These are phyloP conservation scores for Alternaria postmessia DNA, from an alignment of 2,329 filamentous ascomycete genomes.

Conservation along the genomic window DNA sequence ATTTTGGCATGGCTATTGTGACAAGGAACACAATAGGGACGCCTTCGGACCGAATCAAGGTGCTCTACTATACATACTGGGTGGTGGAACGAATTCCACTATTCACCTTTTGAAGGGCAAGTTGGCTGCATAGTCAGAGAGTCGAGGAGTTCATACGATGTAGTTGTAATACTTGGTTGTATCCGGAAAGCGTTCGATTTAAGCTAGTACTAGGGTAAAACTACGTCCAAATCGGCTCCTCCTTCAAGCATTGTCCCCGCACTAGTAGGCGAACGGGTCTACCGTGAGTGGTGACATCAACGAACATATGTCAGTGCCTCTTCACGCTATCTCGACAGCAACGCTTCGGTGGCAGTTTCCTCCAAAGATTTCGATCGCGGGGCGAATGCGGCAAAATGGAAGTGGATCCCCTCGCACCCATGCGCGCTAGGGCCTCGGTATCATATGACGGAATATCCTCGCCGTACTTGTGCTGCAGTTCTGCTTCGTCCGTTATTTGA, in stretches of 20 bases:
- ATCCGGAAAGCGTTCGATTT: background rate
- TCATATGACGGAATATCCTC: constrained; percentile 38
- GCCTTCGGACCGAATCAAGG: constrained; percentile 3
- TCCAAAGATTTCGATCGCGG: constrained; percentile 7
- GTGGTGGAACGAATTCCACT: constrained; percentile 8
- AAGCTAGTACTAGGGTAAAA: background rate
- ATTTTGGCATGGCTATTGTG: constrained; percentile 8
- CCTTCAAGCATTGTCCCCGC: background rate
- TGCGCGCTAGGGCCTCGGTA: constrained; percentile 36
- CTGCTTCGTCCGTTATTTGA: background rate
- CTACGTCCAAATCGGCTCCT: background rate
- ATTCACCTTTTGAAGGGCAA: background rate
- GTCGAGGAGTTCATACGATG: background rate
- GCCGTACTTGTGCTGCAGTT: constrained; percentile 3
- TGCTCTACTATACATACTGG: constrained; percentile 9
- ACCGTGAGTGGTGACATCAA: constrained; percentile 23
- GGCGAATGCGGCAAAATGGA: constrained; percentile 23
- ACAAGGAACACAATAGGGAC: background rate
- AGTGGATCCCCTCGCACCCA: constrained; percentile 18
- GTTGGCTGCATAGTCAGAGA: background rate
- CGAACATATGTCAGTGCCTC: constrained; percentile 8
- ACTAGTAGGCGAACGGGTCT: background rate
- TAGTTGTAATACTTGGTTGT: background rate
- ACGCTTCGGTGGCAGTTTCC: background rate
- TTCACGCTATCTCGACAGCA: background rate